Percentiles rank a stretch among this genome's conserved stretches.
phyloP scores from a whole-genome alignment of 1,139 yeast genomes.

The Taphrina pruni region DNA sequence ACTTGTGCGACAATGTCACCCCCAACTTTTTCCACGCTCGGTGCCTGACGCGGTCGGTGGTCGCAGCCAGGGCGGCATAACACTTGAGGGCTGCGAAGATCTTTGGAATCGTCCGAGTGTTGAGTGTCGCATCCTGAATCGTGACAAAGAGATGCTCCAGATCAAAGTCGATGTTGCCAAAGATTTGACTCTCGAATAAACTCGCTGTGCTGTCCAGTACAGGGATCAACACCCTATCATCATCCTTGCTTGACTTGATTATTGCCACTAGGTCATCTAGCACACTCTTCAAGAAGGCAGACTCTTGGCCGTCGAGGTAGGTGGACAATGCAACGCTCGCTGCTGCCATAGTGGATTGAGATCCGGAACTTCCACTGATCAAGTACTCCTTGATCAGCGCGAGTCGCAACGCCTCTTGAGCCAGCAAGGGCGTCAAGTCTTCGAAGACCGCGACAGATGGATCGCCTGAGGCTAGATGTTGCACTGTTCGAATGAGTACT shows the following conservation, averaged over 20 bases:
- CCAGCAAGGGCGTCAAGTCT: conserved; percentile 11
- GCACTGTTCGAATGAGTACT: not conserved
- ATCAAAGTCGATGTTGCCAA: not conserved
- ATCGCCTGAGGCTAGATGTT: conserved; percentile 1
- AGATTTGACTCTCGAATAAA: conserved; percentile 11
- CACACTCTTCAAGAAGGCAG: not conserved
- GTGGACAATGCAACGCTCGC: conserved; percentile 5
- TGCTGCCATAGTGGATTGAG: conserved; percentile 18
- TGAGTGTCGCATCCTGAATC: conserved; percentile 15
- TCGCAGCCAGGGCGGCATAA: conserved; percentile 12
- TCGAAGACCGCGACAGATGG: conserved; percentile 5
- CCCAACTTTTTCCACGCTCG: conserved; percentile 33
- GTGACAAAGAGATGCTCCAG: conserved; percentile 10
- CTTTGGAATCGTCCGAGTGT: conserved; percentile 34
- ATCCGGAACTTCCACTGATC: conserved; percentile 23
- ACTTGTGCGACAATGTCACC: conserved; percentile 14
- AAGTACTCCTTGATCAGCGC: conserved; percentile 18
- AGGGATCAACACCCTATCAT: conserved; percentile 27
- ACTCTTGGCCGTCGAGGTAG: conserved; percentile 3
- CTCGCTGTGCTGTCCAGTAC: conserved; percentile 17
- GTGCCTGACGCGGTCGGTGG: not conserved
- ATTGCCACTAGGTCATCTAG: not conserved
- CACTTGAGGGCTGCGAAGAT: conserved; percentile 18
- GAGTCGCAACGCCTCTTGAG: not conserved
- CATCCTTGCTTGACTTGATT: not conserved